phyloP scores from a whole-genome alignment of 352 stramenopile genomes.

The Globisporangium splendens region DNA sequence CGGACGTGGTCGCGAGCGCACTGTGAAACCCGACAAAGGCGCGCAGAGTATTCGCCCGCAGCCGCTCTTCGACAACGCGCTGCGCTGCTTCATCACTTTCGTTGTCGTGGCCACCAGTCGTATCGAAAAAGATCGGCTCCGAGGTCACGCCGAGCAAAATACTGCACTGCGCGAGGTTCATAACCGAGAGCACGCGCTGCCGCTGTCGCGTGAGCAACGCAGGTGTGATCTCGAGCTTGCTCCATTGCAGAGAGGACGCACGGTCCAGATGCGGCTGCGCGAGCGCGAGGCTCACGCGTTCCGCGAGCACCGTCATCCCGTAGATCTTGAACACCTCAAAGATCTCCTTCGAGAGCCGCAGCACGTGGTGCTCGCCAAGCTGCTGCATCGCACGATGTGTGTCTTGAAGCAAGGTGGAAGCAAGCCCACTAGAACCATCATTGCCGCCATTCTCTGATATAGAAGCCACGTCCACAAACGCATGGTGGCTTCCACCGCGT shows the following conservation, averaged over 20 bases:
- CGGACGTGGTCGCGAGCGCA: conserved; percentile 37
- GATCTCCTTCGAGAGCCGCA: conserved; percentile 54
- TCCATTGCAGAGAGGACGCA: conserved; percentile 10
- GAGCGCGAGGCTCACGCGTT: conserved; percentile 57
- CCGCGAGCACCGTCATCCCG: conserved; percentile 69
- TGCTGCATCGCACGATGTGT: conserved; percentile 25
- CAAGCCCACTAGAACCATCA: not conserved
- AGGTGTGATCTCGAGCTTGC: conserved; percentile 22
- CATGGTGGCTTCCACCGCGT: conserved; percentile 19
- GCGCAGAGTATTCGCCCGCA: conserved; percentile 56
- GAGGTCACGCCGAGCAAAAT: conserved; percentile 29
- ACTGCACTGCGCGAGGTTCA: conserved; percentile 51
- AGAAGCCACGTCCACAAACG: conserved; percentile 18
- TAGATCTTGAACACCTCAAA: conserved; percentile 86
- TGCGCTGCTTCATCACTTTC: conserved; percentile 12
- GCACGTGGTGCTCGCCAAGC: conserved; percentile 35
- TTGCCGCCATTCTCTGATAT: conserved; percentile 1
- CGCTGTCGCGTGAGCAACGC: conserved; percentile 47
- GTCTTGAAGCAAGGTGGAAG: not conserved
- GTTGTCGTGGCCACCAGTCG: not conserved
- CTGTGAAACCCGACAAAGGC: conserved; percentile 73
- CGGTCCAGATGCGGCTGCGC: conserved; percentile 26
- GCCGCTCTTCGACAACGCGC: conserved; percentile 32
- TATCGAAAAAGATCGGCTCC: conserved; percentile 8
- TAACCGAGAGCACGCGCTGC: conserved; percentile 54